Evolutionary conservation across 495 filamentous ascomycete genomes (phyloP), one percentile per base, ranked within the genome.

Genomic region (Bacidia rubella): DNA sequence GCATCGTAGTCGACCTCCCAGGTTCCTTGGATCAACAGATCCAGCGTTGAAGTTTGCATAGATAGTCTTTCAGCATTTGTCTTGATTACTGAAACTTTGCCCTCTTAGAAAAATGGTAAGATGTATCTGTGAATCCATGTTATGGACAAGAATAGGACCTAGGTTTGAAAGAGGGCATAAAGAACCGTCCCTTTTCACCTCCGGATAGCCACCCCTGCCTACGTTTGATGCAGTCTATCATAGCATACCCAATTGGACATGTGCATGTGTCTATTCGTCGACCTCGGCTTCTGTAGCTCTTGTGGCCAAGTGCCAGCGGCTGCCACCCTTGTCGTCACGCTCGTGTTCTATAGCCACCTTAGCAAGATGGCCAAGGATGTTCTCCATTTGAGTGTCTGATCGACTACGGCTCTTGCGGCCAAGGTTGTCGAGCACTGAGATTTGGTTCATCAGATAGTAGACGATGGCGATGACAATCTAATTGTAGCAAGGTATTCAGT

Each of bases 341-440:
- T 85, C 82, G 66, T 84, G 82, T 67, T 83, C 79, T 52, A 87
- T 67, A 49, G 84, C 80, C 46, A 87, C 74, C 73, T 87, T 86
- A 73, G 77, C 78, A 43, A 89, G 70, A 65, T 83, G 80, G 40
- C 73, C 75, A 62, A 89, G 74, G 68, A 86, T 81, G 71, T 89
- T 87, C 81, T 89, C 85, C 68, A 87, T 82, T 64, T 81, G 72
- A 63, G 82, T 84, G 66, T 89, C 83, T 58, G 77, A 76, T 58
- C 72, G 73, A 65, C 73, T 80, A 64, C 85, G 78, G 73, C 80
- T 82, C 78, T 83, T 82, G 66, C 85, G 81, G 63, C 85, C 85
- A 55, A 89, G 80, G 69, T 86, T 82, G 72, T 85, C 77, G 50
- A 87, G 75, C 68, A 68, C 77, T 46, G 72, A 67, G 61, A 85